Conservation (phyloP, 257 asterid species). For the Primulina huaijiensis region DNA sequence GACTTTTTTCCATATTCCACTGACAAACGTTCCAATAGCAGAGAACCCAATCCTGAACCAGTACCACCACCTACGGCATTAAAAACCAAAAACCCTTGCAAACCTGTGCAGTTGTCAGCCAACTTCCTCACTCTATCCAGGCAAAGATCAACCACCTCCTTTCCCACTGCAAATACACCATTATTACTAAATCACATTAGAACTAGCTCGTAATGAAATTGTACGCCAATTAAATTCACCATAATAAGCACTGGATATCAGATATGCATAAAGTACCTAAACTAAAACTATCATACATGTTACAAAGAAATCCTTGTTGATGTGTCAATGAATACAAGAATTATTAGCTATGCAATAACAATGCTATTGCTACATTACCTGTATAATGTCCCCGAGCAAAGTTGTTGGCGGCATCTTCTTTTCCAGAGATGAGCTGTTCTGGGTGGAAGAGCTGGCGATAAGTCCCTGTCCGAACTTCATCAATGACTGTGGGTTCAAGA, state of each 20-base stretch:
- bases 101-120: conserved; percentile 92
- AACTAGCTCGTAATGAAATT: too few relatives aligned
- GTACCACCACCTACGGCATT: conserved; percentile 94
- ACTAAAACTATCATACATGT: too few relatives aligned
- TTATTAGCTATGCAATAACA: not conserved
- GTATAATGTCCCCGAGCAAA: conserved; percentile 92
- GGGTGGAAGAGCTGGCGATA: conserved; percentile 36
- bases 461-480: conserved; percentile 72
- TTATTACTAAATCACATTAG: not conserved
- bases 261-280: too few relatives aligned
- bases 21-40: conserved; percentile 78
- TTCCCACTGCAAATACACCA: conserved; percentile 56
- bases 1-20: conserved; percentile 66
- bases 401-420: conserved; percentile 94
- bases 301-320: too few relatives aligned
- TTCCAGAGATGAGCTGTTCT: conserved; percentile 91
- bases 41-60: conserved; percentile 89
- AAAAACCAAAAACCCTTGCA: conserved; percentile 89
- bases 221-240: not conserved
- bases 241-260: too few relatives aligned
- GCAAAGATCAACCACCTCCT: conserved; percentile 84
- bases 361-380: conserved; percentile 31
- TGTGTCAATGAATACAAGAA: conserved; percentile 1
- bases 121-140: conserved; percentile 81
- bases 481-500: conserved; percentile 90